These are phyloP conservation scores for Xylaria sp. DNA, from an alignment of 2,329 filamentous ascomycete species.

Conservation along the genomic window DNA sequence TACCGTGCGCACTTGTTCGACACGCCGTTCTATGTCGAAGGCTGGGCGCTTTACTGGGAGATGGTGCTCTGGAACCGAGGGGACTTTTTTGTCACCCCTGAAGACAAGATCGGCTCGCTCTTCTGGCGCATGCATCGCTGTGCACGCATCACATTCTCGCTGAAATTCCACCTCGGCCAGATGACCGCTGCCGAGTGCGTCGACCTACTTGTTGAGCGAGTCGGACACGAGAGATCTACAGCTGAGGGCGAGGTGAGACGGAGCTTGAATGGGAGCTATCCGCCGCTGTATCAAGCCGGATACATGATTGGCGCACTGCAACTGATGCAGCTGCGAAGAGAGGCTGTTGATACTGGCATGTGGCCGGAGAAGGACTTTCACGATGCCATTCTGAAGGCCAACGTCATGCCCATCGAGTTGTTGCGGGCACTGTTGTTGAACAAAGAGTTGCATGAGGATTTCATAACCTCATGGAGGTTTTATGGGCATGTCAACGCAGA, in stretches of 20 bases:
- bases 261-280: constrained; percentile 51
- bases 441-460: constrained; percentile 38
- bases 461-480: constrained; percentile 47
- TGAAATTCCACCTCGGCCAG: constrained; percentile 52
- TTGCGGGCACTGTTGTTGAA: constrained; percentile 44
- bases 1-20: constrained; percentile 46
- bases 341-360: constrained; percentile 37
- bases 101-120: constrained; percentile 52
- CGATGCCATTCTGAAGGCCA: constrained; percentile 45
- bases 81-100: constrained; percentile 45
- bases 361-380: constrained; percentile 52
- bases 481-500: constrained; percentile 30
- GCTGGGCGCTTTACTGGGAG: constrained; percentile 60
- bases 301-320: constrained; percentile 58
- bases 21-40: constrained; percentile 56
- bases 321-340: constrained; percentile 45
- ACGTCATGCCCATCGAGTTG: constrained; percentile 51
- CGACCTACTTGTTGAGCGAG: constrained; percentile 50
- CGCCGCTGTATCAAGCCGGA: constrained; percentile 53
- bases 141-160: constrained; percentile 52
- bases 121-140: constrained; percentile 61
- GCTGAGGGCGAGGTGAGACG: constrained; percentile 57
- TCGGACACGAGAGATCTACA: constrained; percentile 54
- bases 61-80: constrained; percentile 50
- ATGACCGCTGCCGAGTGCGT: constrained; percentile 51